A percentile compares a stretch with the other conserved stretches of the same genome.
Evolutionary conservation across 2,329 filamentous ascomycete species (phyloP).

Genomic region (Peltaster fructicola): DNA sequence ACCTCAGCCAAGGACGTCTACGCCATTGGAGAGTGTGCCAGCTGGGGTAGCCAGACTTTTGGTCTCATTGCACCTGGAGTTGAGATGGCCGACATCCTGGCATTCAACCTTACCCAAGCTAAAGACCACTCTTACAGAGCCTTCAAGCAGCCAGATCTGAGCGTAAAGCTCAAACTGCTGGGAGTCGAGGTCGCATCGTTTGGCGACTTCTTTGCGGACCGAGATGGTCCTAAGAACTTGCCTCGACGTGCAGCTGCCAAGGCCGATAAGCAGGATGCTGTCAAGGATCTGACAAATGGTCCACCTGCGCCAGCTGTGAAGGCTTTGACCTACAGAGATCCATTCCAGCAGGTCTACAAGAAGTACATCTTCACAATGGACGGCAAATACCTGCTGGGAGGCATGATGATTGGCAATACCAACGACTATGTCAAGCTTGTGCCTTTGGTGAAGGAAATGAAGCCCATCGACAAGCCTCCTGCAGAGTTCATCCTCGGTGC

Average conservation of each 20-base stretch:
- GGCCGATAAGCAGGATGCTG: conserved; percentile 26
- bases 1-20: conserved; percentile 62
- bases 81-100: conserved; percentile 82
- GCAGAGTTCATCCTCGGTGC: conserved; percentile 70
- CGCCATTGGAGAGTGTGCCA: conserved; percentile 80
- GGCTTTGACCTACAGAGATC: conserved; percentile 73
- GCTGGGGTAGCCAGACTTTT: conserved; percentile 73
- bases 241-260: conserved; percentile 37
- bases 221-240: conserved; percentile 62
- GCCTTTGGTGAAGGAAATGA: conserved; percentile 71
- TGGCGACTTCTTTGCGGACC: conserved; percentile 82
- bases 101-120: conserved; percentile 79
- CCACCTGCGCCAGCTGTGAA: conserved; percentile 45
- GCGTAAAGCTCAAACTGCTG: conserved; percentile 78
- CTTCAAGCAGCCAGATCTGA: conserved; percentile 72
- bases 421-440: conserved; percentile 80
- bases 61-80: conserved; percentile 78
- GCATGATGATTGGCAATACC: conserved; percentile 94
- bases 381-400: conserved; percentile 78
- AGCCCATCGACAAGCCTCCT: conserved; percentile 58
- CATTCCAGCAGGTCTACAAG: conserved; percentile 77
- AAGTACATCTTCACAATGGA: conserved; percentile 85
- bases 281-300: conserved; percentile 37
- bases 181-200: conserved; percentile 87
- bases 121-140: conserved; percentile 48